phyloP scores from a whole-genome alignment of 2,329 filamentous ascomycete genomes.

The Fusarium tupiense region DNA sequence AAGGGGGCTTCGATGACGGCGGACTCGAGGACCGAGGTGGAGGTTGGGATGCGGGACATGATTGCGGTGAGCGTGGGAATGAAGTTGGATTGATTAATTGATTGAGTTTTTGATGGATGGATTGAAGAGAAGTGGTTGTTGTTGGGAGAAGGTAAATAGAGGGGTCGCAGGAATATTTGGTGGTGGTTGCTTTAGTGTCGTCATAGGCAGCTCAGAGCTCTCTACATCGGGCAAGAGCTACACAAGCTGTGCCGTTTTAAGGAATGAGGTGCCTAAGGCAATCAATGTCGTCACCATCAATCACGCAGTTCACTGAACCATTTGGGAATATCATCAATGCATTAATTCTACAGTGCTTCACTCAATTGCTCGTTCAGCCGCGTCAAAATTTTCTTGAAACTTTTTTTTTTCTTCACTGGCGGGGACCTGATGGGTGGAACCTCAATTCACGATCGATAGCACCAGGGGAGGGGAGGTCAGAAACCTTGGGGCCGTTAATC shows the following conservation, averaged over 20 bases:
- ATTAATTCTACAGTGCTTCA: background rate
- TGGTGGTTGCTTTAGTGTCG: constrained; percentile 18
- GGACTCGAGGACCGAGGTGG: constrained; percentile 72
- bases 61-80: background rate
- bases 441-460: background rate
- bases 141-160: constrained; percentile 20
- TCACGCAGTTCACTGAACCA: background rate
- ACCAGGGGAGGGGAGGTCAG: background rate
- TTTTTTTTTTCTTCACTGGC: constrained; percentile 4
- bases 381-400: background rate
- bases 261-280: constrained; percentile 15
- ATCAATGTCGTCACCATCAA: constrained; percentile 17
- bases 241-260: background rate
- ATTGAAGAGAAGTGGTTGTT: constrained; percentile 3
- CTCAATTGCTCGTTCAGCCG: background rate
- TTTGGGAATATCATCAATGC: background rate
- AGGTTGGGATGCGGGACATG: constrained; percentile 65
- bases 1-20: constrained; percentile 75
- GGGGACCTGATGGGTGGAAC: background rate
- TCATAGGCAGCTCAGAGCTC: constrained; percentile 23
- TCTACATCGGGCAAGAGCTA: constrained; percentile 17
- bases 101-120: background rate
- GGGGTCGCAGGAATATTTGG: constrained; percentile 4
- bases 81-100: background rate
- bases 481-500: background rate